Percentiles rank a stretch among this genome's conserved stretches.
Evolutionary conservation across 2,329 filamentous ascomycete species (phyloP).

Genomic region (Penicillium thymicola): DNA sequence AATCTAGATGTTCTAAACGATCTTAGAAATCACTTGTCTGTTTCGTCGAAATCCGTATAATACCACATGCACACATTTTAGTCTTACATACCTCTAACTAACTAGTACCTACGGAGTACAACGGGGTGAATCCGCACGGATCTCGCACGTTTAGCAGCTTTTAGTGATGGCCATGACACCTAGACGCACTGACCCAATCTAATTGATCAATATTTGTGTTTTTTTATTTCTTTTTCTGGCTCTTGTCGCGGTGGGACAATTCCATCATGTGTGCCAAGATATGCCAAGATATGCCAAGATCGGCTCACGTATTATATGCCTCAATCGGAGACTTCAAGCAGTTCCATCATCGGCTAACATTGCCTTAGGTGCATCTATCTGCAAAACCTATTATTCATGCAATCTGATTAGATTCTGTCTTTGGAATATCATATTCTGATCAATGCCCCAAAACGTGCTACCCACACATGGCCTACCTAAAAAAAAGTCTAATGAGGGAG

Average conservation of each 20-base stretch:
- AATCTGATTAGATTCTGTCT: slow-evolving; percentile 12
- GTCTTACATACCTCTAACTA: neutral
- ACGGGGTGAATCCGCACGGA: neutral
- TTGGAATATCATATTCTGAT: neutral
- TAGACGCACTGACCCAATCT: neutral
- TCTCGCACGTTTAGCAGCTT: neutral
- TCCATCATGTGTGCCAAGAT: neutral
- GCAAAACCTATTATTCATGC: neutral
- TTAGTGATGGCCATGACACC: neutral
- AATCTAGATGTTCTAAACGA: too few relatives aligned
- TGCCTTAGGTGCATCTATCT: neutral
- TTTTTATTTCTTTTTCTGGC: neutral
- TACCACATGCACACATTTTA: neutral
- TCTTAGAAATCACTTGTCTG: too few relatives aligned
- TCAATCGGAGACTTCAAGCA: neutral
- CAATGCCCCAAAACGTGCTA: neutral
- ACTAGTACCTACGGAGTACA: neutral
- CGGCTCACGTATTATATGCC: neutral
- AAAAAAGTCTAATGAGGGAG: neutral
- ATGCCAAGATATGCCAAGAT: slow-evolving; percentile 4
- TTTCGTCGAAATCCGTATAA: neutral
- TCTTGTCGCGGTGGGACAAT: neutral
- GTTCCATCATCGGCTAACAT: neutral
- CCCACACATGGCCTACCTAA: neutral
- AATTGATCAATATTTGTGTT: neutral